Base-by-base conservation (phyloP, 2,329 filamentous ascomycete genomes). In the Dothideomycetes sp. region DNA sequence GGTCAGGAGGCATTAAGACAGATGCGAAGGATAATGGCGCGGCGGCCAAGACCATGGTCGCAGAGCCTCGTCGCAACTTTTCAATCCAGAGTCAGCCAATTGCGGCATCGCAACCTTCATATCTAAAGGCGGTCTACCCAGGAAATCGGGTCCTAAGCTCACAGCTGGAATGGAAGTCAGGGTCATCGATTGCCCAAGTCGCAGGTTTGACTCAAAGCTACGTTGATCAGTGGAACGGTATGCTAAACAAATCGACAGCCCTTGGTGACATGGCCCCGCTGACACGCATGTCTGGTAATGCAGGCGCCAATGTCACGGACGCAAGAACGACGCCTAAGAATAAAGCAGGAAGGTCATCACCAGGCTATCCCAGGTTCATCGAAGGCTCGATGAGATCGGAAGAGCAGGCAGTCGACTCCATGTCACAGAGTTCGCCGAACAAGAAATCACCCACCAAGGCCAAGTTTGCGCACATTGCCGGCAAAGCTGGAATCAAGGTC, bases 391-490 rank as follows among this genome's bases (percentile, higher is more conserved):
- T 46, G 44, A 16, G 33, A 9, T 30, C 36, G 33, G 38, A 42
- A 18, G 36, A 42, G 17, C 34, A 24, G 18, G 29, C 41, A 34
- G 37, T 31, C 35, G 36, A n/a, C n/a, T n/a, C n/a, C n/a, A n/a
- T n/a, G n/a, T n/a, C n/a, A 29, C 44, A 41, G 40, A 48, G 45
- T 34, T 43, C 45, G 16, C 34, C 41, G 1, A 42, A 44, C 31
- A 47, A 48, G 38, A 50, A 45, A 19, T 67, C 64, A 5, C 65
- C 65, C 14, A 58, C 65, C 37, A 66, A 67, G 47, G 62, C 57
- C 36, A 65, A 62, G 52, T 62, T 68, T 35, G 65, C 66, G 50
- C 58, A 62, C 31, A 59, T 69, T 24, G 65, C 64, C 19, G 65
- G 62, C 53, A 66, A 62, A 45, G 62, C 66, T 41, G 62, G 61